Conservation (phyloP, 23 red algal genomes). For the Gracilaria domingensis region DNA sequence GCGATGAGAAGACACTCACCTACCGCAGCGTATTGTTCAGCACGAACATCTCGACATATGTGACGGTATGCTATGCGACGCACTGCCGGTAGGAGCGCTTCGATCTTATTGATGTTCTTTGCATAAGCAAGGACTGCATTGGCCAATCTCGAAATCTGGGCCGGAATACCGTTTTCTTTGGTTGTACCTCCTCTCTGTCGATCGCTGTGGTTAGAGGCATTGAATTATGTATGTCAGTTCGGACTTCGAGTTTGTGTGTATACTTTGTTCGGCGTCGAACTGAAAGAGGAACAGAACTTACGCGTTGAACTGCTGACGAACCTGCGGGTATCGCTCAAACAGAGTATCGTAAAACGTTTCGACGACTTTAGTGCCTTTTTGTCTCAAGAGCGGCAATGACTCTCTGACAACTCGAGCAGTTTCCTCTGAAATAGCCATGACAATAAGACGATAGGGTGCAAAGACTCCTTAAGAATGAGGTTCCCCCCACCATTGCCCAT, state of each 20-base stretch:
- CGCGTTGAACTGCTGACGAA: slow-evolving; percentile 61
- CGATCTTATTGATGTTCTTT: slow-evolving; percentile 64
- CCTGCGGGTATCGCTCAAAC: slow-evolving; percentile 56
- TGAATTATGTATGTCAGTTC: background rate
- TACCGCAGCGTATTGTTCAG: slow-evolving; percentile 53
- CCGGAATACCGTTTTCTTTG: slow-evolving; percentile 33
- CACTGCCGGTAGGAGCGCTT: slow-evolving; percentile 54
- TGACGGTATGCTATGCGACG: slow-evolving; percentile 61
- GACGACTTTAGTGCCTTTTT: slow-evolving; percentile 16
- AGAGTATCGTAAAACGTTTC: slow-evolving; percentile 52
- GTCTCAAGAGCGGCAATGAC: slow-evolving; percentile 53
- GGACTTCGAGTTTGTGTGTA: no score
- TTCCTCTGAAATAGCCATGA: slow-evolving; percentile 18
- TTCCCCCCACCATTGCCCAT: background rate
- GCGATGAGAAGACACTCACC: slow-evolving; percentile 62
- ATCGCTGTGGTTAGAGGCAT: slow-evolving; percentile 10
- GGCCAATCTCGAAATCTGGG: slow-evolving; percentile 39
- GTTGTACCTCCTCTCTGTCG: slow-evolving; percentile 22
- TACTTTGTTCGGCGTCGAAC: background rate
- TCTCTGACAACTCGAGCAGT: slow-evolving; percentile 59
- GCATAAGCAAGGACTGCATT: slow-evolving; percentile 65
- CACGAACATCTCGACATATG: slow-evolving; percentile 42
- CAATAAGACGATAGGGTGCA: background rate
- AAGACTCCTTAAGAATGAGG: background rate
- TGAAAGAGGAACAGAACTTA: slow-evolving; percentile 18